Evolutionary conservation across 495 filamentous ascomycete genomes (phyloP).

Genomic region (Clohesyomyces aquaticus): DNA sequence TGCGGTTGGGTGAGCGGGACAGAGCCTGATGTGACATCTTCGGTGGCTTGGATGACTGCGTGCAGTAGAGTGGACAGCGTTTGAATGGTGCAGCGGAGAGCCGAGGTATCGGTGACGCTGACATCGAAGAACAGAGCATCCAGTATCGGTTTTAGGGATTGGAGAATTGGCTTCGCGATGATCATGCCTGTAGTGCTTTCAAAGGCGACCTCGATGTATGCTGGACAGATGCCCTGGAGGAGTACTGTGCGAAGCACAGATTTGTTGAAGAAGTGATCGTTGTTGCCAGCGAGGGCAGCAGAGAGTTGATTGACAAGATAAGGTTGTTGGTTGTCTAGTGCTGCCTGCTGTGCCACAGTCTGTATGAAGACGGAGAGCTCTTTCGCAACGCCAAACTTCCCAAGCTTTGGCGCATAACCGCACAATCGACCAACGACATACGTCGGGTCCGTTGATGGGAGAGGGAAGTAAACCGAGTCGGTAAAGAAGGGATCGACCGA

Average conservation of each 20-base stretch:
- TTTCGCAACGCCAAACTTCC: constrained; percentile 56
- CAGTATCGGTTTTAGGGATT: constrained; percentile 54
- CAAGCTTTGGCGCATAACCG: constrained; percentile 64
- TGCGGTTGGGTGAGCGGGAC: constrained; percentile 49
- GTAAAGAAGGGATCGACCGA: constrained; percentile 70
- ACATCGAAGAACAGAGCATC: constrained; percentile 55
- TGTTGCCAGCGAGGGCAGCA: constrained; percentile 59
- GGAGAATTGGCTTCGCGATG: constrained; percentile 59
- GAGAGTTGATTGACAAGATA: constrained; percentile 64
- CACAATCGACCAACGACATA: constrained; percentile 71
- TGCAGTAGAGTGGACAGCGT: constrained; percentile 54
- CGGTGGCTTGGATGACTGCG: constrained; percentile 49
- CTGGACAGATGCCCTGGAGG: constrained; percentile 64
- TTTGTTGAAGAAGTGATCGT: constrained; percentile 49
- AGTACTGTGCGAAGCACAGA: constrained; percentile 63
- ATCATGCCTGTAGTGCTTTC: constrained; percentile 60
- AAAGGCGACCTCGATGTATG: constrained; percentile 61
- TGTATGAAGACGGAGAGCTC: constrained; percentile 66
- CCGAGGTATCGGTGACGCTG: constrained; percentile 52
- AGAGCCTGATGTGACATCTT: constrained; percentile 42
- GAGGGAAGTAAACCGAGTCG: constrained; percentile 65
- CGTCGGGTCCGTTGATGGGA: constrained; percentile 66
- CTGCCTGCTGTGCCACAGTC: constrained; percentile 65
- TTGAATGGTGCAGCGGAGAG: constrained; percentile 51
- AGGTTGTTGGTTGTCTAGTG: constrained; percentile 61